phyloP scores from a whole-genome alignment of 257 asterid genomes.

The Ligustrum vulgare region DNA sequence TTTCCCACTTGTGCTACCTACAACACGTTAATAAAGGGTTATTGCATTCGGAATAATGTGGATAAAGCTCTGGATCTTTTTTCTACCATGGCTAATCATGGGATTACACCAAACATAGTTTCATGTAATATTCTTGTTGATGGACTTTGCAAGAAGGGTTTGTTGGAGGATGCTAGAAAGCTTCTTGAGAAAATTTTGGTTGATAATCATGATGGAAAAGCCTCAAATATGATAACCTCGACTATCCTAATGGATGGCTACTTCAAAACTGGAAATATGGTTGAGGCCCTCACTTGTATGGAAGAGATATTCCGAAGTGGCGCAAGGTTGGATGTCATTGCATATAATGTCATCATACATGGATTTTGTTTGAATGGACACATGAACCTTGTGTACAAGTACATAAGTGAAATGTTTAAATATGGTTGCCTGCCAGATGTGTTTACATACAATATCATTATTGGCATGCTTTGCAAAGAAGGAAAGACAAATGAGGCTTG shows the following conservation, averaged over 20 bases:
- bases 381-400: constrained; percentile 42
- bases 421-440: constrained; percentile 63
- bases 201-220: constrained; percentile 34
- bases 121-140: constrained; percentile 81
- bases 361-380: constrained; percentile 62
- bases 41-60: constrained; percentile 51
- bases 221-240: constrained; percentile 52
- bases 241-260: constrained; percentile 76
- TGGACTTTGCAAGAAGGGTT: constrained; percentile 73
- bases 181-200: constrained; percentile 58
- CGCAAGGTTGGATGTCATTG: constrained; percentile 52
- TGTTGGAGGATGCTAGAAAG: constrained; percentile 48
- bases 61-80: constrained; percentile 68
- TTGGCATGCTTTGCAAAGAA: constrained; percentile 67
- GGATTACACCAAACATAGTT: constrained; percentile 61
- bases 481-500: constrained; percentile 71
- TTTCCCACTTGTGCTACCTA: constrained; percentile 73
- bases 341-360: constrained; percentile 72
- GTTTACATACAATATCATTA: constrained; percentile 66
- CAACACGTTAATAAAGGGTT: constrained; percentile 78
- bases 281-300: constrained; percentile 59
- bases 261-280: constrained; percentile 63
- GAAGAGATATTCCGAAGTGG: constrained; percentile 40
- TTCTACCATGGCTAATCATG: constrained; percentile 54
- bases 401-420: constrained; percentile 60